phyloP scores from a whole-genome alignment of 2,329 filamentous ascomycete genomes.

The Cordyceps cicadae region DNA sequence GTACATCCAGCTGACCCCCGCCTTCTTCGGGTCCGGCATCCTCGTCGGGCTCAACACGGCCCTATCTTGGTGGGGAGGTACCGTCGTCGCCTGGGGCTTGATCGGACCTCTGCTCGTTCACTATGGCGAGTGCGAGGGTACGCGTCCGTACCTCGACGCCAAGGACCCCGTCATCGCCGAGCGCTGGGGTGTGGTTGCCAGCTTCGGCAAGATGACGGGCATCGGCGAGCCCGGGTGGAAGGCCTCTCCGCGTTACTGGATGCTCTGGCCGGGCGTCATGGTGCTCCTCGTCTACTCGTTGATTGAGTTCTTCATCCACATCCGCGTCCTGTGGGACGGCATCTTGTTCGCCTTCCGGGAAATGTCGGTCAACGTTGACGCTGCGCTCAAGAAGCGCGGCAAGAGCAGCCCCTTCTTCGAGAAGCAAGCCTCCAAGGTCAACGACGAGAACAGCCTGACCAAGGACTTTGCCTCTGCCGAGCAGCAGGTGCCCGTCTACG shows the following conservation, averaged over 20 bases:
- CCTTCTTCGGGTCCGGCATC: constrained; percentile 51
- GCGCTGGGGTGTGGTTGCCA: constrained; percentile 23
- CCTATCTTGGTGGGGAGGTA: constrained; percentile 48
- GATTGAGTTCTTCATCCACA: constrained; percentile 33
- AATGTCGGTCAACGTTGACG: constrained; percentile 23
- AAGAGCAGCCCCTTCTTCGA: constrained; percentile 26
- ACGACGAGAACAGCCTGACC: constrained; percentile 24
- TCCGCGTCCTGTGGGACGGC: constrained; percentile 28
- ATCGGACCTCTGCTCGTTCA: constrained; percentile 39
- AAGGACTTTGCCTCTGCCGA: constrained; percentile 32
- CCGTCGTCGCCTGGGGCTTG: constrained; percentile 46
- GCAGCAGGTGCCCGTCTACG: constrained; percentile 44
- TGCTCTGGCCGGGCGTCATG: constrained; percentile 37
- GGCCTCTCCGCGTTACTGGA: constrained; percentile 34
- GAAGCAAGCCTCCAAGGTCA: constrained; percentile 27
- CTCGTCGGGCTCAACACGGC: constrained; percentile 46
- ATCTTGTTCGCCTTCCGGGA: constrained; percentile 26
- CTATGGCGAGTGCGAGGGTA: constrained; percentile 44
- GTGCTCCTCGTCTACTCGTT: constrained; percentile 34
- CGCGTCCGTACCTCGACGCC: constrained; percentile 16
- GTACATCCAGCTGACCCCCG: constrained; percentile 51
- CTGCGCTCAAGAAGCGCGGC: constrained; percentile 23
- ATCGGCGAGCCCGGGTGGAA: constrained; percentile 21
- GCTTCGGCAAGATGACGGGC: constrained; percentile 25
- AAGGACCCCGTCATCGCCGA: constrained; percentile 17